Evolutionary conservation across 108 stramenopile species (phyloP), one percentile per base, ranked within the genome.

Genomic region (Parietichytrium sp.): DNA sequence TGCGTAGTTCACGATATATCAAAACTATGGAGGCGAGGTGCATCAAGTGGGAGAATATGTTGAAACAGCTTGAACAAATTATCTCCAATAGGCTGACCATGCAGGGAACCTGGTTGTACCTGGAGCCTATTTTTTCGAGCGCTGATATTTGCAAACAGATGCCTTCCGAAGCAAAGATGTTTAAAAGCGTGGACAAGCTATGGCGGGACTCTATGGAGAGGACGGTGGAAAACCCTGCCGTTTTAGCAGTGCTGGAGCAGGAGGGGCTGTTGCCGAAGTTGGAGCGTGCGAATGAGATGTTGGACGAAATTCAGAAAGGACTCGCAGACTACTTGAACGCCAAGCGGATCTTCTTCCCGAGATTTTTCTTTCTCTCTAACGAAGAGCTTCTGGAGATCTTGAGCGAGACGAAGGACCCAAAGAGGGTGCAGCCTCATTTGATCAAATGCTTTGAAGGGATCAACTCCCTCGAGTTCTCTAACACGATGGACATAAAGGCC

Each of bases 401-500:
- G 6, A 23, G 48, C 48, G 80, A 81, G 29, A 54, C 80, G 3
- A 53, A 42, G 31, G 81, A 81, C 29, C 38, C 54, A 4, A 47
- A 12, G 16, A 16, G 51, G 23, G 81, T 55, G 45, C 54, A 47
- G 54, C 54, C 54, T 15, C 42, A 20, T 30, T 55, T 47, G 47
- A 25, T 31, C 47, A 48, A 23, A n/a, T 55, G 81, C 79, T 88
- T 89, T 54, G 90, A 90, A 8, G 79, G 79, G 33, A 51, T 79
- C 7, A 16, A 49, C 51, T 23, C 30, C 7, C 49, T 51, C 13
- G 50, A 47, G 7, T 50, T 51, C 50, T 15, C 49, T 13, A 26
- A 51, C 79, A 51, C 49, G 27, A 51, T 26, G 26, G 50, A 79
- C 12, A 45, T 45, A 6, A n/a, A 16, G 50, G 18, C 23, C 29